These are phyloP conservation scores for Fusarium sp. DNA, from an alignment of 2,329 filamentous ascomycete species.

Conservation along the genomic window DNA sequence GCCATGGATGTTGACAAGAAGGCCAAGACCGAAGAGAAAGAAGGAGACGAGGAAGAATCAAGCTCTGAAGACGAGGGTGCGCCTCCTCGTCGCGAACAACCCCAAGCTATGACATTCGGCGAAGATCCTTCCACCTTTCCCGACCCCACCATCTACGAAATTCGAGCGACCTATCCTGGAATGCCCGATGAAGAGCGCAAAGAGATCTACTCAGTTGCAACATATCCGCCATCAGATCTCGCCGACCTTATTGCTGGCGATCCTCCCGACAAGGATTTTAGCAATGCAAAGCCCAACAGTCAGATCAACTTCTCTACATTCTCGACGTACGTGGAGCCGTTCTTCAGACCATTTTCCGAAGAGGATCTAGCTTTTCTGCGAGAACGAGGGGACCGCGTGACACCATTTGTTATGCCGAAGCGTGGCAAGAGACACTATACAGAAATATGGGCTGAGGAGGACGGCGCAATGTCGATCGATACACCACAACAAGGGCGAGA, in stretches of 20 bases:
- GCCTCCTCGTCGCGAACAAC: constrained; percentile 69
- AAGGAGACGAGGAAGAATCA: constrained; percentile 49
- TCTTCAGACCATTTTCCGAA: constrained; percentile 86
- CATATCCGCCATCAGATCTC: constrained; percentile 83
- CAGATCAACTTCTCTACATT: constrained; percentile 96
- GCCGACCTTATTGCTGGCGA: constrained; percentile 86
- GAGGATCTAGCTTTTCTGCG: constrained; percentile 93
- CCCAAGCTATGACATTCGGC: constrained; percentile 88
- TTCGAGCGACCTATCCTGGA: constrained; percentile 74
- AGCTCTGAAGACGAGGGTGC: constrained; percentile 68
- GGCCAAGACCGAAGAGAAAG: constrained; percentile 46
- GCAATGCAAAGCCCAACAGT: constrained; percentile 88
- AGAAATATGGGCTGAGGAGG: constrained; percentile 94
- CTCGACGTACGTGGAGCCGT: constrained; percentile 89
- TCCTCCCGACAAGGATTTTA: constrained; percentile 94
- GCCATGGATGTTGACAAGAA: constrained; percentile 69
- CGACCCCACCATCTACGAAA: constrained; percentile 95
- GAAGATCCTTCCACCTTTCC: constrained; percentile 90
- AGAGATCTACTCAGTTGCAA: constrained; percentile 85
- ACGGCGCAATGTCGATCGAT: constrained; percentile 80
- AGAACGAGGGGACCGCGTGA: constrained; percentile 84
- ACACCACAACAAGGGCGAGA: constrained; percentile 67
- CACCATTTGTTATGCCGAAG: constrained; percentile 85
- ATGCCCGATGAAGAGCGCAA: constrained; percentile 89
- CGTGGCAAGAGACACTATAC: constrained; percentile 86